A percentile compares a stretch with the other conserved stretches of the same genome.
phyloP scores from a whole-genome alignment of 1,284 basidiomycete species.

The Ganoderma resinaceum region DNA sequence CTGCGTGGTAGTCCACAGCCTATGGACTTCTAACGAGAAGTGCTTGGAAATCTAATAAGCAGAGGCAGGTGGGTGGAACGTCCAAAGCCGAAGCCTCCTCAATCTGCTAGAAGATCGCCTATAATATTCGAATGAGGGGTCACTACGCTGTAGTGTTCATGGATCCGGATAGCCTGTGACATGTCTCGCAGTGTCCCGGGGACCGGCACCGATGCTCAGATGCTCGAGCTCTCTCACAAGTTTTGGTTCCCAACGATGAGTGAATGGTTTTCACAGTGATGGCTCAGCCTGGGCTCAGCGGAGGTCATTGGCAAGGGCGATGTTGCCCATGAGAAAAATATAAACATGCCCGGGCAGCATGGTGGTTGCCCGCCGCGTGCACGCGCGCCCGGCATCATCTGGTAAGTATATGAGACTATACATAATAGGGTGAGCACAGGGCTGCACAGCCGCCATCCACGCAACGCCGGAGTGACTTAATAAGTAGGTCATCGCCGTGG shows the following conservation, averaged over 20 bases:
- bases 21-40: not conserved
- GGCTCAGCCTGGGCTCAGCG: not conserved
- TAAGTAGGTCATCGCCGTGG: not conserved
- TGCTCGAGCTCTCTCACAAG: too few relatives aligned
- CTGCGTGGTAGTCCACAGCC: not conserved
- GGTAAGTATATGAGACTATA: too few relatives aligned
- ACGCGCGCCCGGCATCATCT: too few relatives aligned
- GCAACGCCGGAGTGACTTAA: not conserved
- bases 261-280: not conserved
- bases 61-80: not conserved
- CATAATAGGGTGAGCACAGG: too few relatives aligned
- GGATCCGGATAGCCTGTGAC: not conserved
- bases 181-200: not conserved
- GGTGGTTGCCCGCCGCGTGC: not conserved
- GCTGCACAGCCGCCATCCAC: constrained; percentile 3
- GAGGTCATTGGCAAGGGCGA: not conserved
- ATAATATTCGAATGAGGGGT: not conserved
- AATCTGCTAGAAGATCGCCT: not conserved
- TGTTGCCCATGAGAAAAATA: not conserved
- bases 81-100: not conserved
- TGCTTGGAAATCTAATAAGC: not conserved
- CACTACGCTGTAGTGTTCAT: not conserved
- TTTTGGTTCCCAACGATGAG: too few relatives aligned
- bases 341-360: not conserved
- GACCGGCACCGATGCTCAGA: too few relatives aligned